Percentiles rank a stretch among this genome's conserved stretches.
These are phyloP conservation scores for Parafenestella ontariensis DNA, from an alignment of 2,329 filamentous ascomycete species.

Conservation along the genomic window DNA sequence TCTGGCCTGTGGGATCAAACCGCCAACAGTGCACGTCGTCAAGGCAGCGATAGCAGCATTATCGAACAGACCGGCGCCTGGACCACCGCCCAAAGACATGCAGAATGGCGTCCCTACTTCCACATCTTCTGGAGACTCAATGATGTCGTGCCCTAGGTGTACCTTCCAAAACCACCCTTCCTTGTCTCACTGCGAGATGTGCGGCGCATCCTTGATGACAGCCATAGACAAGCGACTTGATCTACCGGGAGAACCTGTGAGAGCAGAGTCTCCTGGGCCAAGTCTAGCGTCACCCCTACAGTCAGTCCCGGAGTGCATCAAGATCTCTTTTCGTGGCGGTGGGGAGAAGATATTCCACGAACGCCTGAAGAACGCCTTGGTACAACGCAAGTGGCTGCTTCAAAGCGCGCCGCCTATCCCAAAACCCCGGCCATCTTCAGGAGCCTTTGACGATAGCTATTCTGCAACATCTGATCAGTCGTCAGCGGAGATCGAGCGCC, in stretches of 20 bases:
- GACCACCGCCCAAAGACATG: constrained; percentile 40
- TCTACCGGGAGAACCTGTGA: constrained; percentile 46
- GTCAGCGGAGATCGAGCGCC: constrained; percentile 29
- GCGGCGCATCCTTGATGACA: constrained; percentile 75
- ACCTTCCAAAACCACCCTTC: constrained; percentile 95
- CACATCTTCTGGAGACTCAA: constrained; percentile 17
- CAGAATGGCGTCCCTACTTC: constrained; percentile 44
- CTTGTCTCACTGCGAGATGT: constrained; percentile 86
- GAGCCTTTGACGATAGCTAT: constrained; percentile 39
- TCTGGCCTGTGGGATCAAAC: constrained; percentile 92
- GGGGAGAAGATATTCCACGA: constrained; percentile 92
- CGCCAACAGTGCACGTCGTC: constrained; percentile 78
- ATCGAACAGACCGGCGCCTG: constrained; percentile 59
- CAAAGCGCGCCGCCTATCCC: constrained; percentile 89
- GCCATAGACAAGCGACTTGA: constrained; percentile 54
- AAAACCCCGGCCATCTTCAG: constrained; percentile 57
- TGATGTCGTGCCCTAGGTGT: constrained; percentile 75
- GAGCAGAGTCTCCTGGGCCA: constrained; percentile 81
- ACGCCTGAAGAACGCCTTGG: constrained; percentile 82
- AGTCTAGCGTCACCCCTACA: constrained; percentile 59
- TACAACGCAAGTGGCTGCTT: constrained; percentile 94
- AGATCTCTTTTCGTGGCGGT: constrained; percentile 87
- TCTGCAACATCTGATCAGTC: constrained; percentile 27
- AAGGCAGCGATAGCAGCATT: constrained; percentile 86
- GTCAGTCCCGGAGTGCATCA: constrained; percentile 74